Evolutionary conservation across 495 filamentous ascomycete genomes (phyloP).

Genomic region (Cercophora newfieldiana): DNA sequence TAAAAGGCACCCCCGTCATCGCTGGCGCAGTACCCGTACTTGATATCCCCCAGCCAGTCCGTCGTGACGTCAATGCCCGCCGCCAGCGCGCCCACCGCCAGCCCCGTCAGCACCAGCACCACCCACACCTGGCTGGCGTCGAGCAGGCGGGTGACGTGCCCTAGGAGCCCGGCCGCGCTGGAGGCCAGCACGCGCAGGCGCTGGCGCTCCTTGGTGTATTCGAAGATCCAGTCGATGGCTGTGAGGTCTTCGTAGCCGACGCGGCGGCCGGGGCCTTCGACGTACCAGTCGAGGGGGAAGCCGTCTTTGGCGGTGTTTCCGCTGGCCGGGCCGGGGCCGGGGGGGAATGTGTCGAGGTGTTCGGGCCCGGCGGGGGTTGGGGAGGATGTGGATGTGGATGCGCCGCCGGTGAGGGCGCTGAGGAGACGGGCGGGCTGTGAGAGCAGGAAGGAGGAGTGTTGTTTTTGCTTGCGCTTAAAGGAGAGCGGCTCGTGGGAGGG

Average conservation of each 20-base stretch:
- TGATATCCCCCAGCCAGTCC: slow-evolving; percentile 91
- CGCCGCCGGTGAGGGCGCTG: slow-evolving; percentile 56
- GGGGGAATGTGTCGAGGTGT: neutral
- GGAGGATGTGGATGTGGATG: neutral
- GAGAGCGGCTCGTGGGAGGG: slow-evolving; percentile 60
- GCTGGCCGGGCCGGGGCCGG: slow-evolving; percentile 13
- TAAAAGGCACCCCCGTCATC: slow-evolving; percentile 85
- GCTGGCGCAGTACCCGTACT: slow-evolving; percentile 82
- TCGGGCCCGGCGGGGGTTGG: slow-evolving; percentile 9
- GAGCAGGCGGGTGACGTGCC: slow-evolving; percentile 66
- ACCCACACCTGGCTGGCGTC: slow-evolving; percentile 93
- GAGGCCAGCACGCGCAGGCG: slow-evolving; percentile 73
- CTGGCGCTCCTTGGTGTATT: slow-evolving; percentile 95
- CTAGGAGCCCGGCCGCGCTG: slow-evolving; percentile 67
- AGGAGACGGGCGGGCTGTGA: slow-evolving; percentile 52
- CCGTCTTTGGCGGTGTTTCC: slow-evolving; percentile 69
- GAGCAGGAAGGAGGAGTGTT: slow-evolving; percentile 40
- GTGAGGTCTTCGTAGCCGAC: slow-evolving; percentile 96
- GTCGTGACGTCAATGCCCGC: slow-evolving; percentile 90
- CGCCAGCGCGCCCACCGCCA: slow-evolving; percentile 80
- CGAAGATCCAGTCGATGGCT: slow-evolving; percentile 99
- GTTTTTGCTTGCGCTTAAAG: slow-evolving; percentile 84
- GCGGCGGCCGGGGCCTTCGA: slow-evolving; percentile 84
- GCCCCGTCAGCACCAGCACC: slow-evolving; percentile 70
- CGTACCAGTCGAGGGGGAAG: slow-evolving; percentile 76